phyloP scores from a whole-genome alignment of 768 basidiomycete species.

The Kwoniella dendrophila region DNA sequence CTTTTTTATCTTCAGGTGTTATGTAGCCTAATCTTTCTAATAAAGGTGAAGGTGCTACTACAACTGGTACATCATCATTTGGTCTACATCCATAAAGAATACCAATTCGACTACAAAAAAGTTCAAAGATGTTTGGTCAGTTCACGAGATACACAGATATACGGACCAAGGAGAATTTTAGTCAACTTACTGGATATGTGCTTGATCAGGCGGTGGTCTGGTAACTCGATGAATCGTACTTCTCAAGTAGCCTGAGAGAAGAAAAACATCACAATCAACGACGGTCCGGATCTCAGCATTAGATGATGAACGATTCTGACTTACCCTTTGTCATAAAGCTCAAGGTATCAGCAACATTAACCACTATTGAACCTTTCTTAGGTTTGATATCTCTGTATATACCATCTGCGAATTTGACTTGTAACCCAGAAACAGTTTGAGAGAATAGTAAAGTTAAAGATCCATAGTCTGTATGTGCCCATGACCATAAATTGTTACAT shows the following conservation, averaged over 20 bases:
- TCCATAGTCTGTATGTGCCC: constrained; percentile 46
- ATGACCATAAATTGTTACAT: constrained; percentile 39
- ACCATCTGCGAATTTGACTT: constrained; percentile 56
- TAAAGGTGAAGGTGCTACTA: constrained; percentile 31
- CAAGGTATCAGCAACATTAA: constrained; percentile 51
- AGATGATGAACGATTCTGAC: background rate
- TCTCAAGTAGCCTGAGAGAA: constrained; percentile 26
- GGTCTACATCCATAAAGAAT: constrained; percentile 39
- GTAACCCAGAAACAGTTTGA: constrained; percentile 56
- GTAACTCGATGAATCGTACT: constrained; percentile 35
- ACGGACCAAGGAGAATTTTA: too few species aligned
- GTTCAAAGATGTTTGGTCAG: too few species aligned
- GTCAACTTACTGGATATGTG: constrained; percentile 32
- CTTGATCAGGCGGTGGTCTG: constrained; percentile 36
- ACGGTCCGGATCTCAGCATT: constrained; percentile 10
- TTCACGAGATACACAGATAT: too few species aligned
- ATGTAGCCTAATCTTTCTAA: constrained; percentile 24
- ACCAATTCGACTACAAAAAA: constrained; percentile 24
- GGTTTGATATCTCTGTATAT: constrained; percentile 57
- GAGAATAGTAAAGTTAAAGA: constrained; percentile 58
- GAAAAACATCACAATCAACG: too few species aligned
- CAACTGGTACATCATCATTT: constrained; percentile 33
- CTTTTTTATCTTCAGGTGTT: constrained; percentile 19
- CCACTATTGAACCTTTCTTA: constrained; percentile 55
- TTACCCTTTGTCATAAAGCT: constrained; percentile 50